These are phyloP conservation scores for Scheffersomyces illinoinensis DNA, from an alignment of 1,139 yeast genomes.

Conservation along the genomic window DNA sequence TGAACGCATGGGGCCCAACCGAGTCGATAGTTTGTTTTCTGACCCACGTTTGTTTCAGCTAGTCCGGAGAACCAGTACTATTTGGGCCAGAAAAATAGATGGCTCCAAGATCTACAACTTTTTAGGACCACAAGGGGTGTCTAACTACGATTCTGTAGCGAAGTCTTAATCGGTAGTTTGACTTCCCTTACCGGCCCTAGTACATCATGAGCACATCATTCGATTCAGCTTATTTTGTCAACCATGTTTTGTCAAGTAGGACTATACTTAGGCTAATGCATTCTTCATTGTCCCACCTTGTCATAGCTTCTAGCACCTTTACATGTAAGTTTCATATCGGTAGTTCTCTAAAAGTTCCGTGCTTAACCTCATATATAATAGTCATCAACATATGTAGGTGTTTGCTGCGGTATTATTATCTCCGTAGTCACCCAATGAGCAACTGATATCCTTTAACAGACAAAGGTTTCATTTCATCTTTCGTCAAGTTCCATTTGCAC, in stretches of 20 bases:
- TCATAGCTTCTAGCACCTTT: neutral
- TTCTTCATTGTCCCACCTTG: neutral
- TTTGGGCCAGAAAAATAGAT: neutral
- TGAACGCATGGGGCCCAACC: neutral
- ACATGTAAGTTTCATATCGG: neutral
- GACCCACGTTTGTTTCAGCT: neutral
- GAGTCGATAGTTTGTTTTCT: neutral
- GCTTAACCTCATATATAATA: neutral
- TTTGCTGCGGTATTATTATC: neutral
- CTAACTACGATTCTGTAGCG: neutral
- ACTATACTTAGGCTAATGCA: neutral
- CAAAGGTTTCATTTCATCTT: neutral
- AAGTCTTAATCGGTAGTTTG: neutral
- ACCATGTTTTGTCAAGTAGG: neutral
- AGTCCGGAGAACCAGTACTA: neutral
- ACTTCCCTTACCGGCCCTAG: neutral
- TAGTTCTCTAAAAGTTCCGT: neutral
- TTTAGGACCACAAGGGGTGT: neutral
- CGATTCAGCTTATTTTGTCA: neutral
- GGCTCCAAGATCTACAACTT: neutral
- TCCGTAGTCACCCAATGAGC: neutral
- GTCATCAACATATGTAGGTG: neutral
- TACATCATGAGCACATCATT: neutral
- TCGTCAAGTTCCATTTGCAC: neutral
- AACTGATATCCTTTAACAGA: neutral